Percentiles rank a stretch among this genome's conserved stretches.
These are phyloP conservation scores for Phalaenopsis equestris DNA, from an alignment of 106 monocot genomes.

Conservation along the genomic window DNA sequence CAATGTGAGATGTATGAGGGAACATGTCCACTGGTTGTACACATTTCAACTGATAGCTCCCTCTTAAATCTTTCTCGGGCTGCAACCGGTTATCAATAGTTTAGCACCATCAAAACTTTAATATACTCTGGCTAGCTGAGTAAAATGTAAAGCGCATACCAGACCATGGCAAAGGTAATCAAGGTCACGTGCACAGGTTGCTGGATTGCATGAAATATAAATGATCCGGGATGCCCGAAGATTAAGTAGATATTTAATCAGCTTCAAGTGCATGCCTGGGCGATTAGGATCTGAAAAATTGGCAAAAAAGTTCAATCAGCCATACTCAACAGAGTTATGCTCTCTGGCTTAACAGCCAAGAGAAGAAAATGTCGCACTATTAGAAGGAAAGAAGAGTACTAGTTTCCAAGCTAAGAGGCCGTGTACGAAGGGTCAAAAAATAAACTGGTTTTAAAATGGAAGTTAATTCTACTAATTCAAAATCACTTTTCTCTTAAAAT, in stretches of 20 bases:
- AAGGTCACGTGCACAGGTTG: slow-evolving; percentile 91
- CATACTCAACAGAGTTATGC: not conserved
- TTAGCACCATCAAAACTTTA: not conserved
- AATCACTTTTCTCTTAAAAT: not conserved
- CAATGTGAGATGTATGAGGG: slow-evolving; percentile 93
- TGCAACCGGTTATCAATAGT: slow-evolving; percentile 12
- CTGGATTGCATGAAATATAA: slow-evolving; percentile 94
- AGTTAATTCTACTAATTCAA: not conserved
- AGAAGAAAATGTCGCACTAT: not conserved
- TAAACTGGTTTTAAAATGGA: not conserved
- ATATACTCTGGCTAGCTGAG: not conserved
- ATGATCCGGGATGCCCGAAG: slow-evolving; percentile 55
- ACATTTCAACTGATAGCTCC: slow-evolving; percentile 69
- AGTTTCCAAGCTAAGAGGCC: not conserved
- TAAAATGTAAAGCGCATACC: slow-evolving; percentile 33
- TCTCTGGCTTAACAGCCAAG: not conserved
- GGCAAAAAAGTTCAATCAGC: not conserved
- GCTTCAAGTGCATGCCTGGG: slow-evolving; percentile 93
- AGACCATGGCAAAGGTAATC: slow-evolving; percentile 92
- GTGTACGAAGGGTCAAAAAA: not conserved
- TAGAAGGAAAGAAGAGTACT: not conserved
- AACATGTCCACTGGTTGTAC: slow-evolving; percentile 96
- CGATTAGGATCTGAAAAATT: slow-evolving; percentile 82
- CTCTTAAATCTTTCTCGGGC: slow-evolving; percentile 58
- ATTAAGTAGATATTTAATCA: slow-evolving; percentile 78